Percentiles rank a stretch among this genome's conserved stretches.
These are phyloP conservation scores for Fusarium sambucinum DNA, from an alignment of 2,329 filamentous ascomycete genomes.

Conservation along the genomic window DNA sequence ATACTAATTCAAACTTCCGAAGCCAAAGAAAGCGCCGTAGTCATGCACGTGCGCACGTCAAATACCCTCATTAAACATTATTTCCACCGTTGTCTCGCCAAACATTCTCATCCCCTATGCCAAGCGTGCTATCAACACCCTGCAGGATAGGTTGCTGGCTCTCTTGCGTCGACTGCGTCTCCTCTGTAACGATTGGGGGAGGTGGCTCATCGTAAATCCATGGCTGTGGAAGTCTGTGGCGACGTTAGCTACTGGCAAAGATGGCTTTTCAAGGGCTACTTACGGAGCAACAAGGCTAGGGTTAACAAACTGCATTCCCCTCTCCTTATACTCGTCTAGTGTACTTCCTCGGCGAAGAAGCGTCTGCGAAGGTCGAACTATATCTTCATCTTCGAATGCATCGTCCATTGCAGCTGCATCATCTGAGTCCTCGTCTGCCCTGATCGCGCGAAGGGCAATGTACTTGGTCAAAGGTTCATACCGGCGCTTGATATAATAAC, in stretches of 20 bases:
- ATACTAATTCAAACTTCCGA: slow-evolving; percentile 16
- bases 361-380: slow-evolving; percentile 55
- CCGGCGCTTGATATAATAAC: slow-evolving; percentile 80
- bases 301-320: slow-evolving; percentile 78
- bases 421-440: slow-evolving; percentile 62
- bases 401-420: slow-evolving; percentile 55
- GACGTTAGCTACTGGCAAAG: slow-evolving; percentile 28
- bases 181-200: slow-evolving; percentile 50
- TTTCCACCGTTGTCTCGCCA: slow-evolving; percentile 50
- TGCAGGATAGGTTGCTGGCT: slow-evolving; percentile 49
- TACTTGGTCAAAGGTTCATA: slow-evolving; percentile 93
- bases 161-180: slow-evolving; percentile 47
- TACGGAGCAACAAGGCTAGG: slow-evolving; percentile 77
- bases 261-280: slow-evolving; percentile 51
- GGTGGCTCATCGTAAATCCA: slow-evolving; percentile 75
- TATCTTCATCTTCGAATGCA: slow-evolving; percentile 55
- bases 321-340: slow-evolving; percentile 78
- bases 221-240: slow-evolving; percentile 71
- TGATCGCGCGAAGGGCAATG: slow-evolving; percentile 90
- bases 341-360: slow-evolving; percentile 70
- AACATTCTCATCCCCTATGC: slow-evolving; percentile 57
- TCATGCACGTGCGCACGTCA: slow-evolving; percentile 18
- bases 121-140: slow-evolving; percentile 53
- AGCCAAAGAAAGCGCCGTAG: slow-evolving; percentile 20
- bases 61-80: slow-evolving; percentile 41